Conservation (phyloP, 345 rosid species). For the Eucalyptus fibrosa region DNA sequence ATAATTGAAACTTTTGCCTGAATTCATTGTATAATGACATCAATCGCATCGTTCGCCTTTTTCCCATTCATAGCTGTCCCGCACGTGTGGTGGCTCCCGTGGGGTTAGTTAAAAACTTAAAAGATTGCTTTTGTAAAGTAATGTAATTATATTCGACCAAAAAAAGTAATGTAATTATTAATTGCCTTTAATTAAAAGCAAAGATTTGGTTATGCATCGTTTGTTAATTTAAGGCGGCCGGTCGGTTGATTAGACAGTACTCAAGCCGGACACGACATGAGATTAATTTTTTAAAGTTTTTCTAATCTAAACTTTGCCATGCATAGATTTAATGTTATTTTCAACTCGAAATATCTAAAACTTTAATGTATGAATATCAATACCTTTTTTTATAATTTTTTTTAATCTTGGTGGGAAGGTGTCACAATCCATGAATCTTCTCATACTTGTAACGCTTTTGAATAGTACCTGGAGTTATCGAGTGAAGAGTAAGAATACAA, state of each 20-base stretch:
- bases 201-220: neutral
- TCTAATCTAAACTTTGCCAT: neutral
- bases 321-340: neutral
- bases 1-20: neutral
- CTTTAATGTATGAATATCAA: neutral
- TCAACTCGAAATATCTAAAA: no score
- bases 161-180: neutral
- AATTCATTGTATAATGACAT: neutral
- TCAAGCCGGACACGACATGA: no score
- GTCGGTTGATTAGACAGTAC: no score
- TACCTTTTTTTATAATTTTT: neutral
- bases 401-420: neutral
- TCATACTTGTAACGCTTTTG: no score
- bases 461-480: fast-evolving
- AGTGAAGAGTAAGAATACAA: no score
- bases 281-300: no score
- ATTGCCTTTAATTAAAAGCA: neutral
- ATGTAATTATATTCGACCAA: neutral
- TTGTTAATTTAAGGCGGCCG: no score
- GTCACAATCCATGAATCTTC: no score
- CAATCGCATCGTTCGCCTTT: neutral
- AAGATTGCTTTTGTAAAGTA: neutral
- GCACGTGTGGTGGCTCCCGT: neutral
- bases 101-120: neutral
- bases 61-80: neutral